These are phyloP conservation scores for Fragaria iinumae DNA, from an alignment of 306 rosid species.

Conservation along the genomic window DNA sequence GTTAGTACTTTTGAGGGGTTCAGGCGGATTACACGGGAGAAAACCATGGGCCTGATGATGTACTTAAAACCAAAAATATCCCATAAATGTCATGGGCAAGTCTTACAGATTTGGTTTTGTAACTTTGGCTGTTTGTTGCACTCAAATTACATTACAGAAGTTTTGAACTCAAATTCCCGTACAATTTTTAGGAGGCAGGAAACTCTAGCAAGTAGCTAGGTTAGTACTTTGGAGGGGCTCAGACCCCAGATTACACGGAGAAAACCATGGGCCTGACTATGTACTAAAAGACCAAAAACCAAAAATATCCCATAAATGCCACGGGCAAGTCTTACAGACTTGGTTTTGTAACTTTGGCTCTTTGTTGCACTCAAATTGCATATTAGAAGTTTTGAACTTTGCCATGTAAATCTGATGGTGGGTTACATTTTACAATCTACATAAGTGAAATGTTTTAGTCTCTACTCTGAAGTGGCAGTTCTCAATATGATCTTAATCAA, in stretches of 20 bases:
- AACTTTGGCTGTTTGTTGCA: neutral
- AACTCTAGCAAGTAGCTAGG: too few species aligned
- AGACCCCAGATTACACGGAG: too few species aligned
- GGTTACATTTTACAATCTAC: neutral
- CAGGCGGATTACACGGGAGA: neutral
- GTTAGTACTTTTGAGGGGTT: neutral
- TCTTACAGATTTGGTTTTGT: neutral
- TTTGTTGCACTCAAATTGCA: neutral
- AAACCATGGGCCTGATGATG: neutral
- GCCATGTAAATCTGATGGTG: neutral
- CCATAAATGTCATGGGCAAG: neutral
- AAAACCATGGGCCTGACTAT: too few species aligned
- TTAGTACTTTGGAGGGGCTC: too few species aligned
- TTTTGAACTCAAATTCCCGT: neutral
- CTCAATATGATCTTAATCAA: neutral
- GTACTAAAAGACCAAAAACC: neutral
- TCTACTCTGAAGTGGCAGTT: neutral
- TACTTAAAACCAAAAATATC: neutral
- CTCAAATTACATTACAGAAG: neutral
- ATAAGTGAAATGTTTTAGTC: conserved; percentile 6
- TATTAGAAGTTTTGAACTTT: neutral
- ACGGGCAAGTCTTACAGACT: neutral
- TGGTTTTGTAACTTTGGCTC: neutral
- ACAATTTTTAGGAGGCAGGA: too few species aligned
- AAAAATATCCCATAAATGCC: neutral